phyloP scores from a whole-genome alignment of 169 alveolate species.

The Plasmodium ovale region DNA sequence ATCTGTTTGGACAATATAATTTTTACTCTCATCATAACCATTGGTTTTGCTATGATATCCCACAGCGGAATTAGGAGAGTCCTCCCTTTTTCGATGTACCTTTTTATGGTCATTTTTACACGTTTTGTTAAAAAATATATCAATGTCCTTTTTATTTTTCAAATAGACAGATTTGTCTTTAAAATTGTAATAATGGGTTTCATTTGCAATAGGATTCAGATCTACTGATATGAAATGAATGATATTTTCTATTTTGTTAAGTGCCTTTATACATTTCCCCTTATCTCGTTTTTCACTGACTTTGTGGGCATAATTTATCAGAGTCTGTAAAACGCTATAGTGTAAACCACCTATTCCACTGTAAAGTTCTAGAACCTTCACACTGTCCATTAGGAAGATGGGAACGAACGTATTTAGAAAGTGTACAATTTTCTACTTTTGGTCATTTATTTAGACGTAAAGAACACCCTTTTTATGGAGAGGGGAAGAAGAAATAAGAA shows the following conservation, averaged over 20 bases:
- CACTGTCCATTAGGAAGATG: constrained; percentile 34
- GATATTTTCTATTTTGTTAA: neutral
- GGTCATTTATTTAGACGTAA: no score
- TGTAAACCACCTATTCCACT: constrained; percentile 76
- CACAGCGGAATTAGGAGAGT: neutral
- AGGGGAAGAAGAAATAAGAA: no score
- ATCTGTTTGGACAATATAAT: constrained; percentile 69
- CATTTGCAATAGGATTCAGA: constrained; percentile 40
- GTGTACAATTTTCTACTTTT: no score
- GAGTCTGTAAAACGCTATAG: constrained; percentile 48
- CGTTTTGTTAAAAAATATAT: constrained; percentile 30
- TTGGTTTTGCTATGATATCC: neutral
- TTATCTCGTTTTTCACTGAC: neutral
- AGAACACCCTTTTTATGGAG: no score
- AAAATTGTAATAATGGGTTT: constrained; percentile 57
- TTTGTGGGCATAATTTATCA: constrained; percentile 25
- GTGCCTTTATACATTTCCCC: neutral
- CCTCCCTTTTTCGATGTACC: neutral
- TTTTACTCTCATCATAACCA: neutral
- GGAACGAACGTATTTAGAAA: no score
- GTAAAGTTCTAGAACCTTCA: constrained; percentile 52
- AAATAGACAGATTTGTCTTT: constrained; percentile 30
- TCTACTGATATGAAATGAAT: constrained; percentile 57
- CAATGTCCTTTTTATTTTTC: constrained; percentile 23
- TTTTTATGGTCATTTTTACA: neutral